Base-by-base conservation (phyloP, 108 stramenopile genomes). In the Cafeteria roenbergensis region DNA sequence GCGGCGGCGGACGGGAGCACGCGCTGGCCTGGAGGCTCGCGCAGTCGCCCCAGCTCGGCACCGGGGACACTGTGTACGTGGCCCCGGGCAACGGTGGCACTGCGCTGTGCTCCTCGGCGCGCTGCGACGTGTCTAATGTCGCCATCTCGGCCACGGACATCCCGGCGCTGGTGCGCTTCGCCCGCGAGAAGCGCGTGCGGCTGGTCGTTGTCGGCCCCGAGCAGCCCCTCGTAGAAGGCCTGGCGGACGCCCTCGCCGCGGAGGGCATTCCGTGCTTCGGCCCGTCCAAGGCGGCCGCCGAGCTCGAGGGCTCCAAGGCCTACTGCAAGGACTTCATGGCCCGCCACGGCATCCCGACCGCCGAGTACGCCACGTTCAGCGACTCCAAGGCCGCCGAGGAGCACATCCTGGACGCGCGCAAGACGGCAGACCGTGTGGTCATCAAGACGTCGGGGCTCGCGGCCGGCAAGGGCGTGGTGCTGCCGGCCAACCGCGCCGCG, bases 381-480 rank as follows among this genome's bases (percentile, higher is more conserved):
- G 80, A 86, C 37, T 70, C 72, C 51, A 77, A 77, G 8, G 90
- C 87, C 17, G 82, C 75, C 14, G 34, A 30, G 71, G 90, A 88
- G 32, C 90, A 89, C 71, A 88, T 90, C 33, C 71, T 84, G 69
- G 76, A 80, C 22, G 71, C 87, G 50, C 79, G 74, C 55, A 32
- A 51, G 31, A 81, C 82, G 32, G 80, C 78, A 54, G 86, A 92
- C 71, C 84, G 86, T 34, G 94, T 94, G 50, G 96, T 98, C 17
- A 91, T 98, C 73, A 98, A 99, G 81, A 94, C 94, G 37, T 93
- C 91, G 36, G 97, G 97, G 35, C 83, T 99, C 32, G 97, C 97
- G 28, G 97, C 94, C 27, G 97, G 97, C 42, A 99, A 99, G 75
- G 97, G 97, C 31, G 97, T 99, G 32, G 78, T 99, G 34, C 71